Evolutionary conservation across 495 filamentous ascomycete species (phyloP), one percentile per base, ranked within the genome.

Genomic region (Talaromyces thailandensis): DNA sequence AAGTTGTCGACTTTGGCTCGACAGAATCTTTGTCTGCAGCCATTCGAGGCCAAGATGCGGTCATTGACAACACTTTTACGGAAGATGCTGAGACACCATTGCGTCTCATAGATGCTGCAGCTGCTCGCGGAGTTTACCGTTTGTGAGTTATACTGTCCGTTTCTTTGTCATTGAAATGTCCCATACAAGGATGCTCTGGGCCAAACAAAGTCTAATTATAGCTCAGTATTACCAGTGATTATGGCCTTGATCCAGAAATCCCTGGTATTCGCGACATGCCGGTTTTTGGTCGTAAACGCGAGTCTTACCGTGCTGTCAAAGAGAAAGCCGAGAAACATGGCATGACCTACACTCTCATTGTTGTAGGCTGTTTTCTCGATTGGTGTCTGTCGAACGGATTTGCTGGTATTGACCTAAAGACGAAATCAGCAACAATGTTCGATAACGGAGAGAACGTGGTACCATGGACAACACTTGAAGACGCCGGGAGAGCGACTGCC

Each of bases 241-340:
- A 67, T 58, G 70, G 71, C 9, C 65, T 73, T 50, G 71, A 73
- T 53, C 69, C 71, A 48, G 65, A 66, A 24, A 29, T 66, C 24
- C 67, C 67, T 24, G 67, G 64, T 8, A 52, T 69, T 37, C 64
- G 64, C 26, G 61, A 69, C 59, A 45, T 65, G 64, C 63, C 64
- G n/a, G 53, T 67, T 63, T 64, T 66, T 21, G 62, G 28, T 24
- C 63, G 65, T 16, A 69, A 69, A 59, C 64, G 64, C 26, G 63
- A 26, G 16, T 62, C 67, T 23, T 69, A 69, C 35, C 60, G 64
- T 9, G 63, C 67, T 28, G 67, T 69, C 7, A 66, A 69, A 45
- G 61, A 52, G 58, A 57, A 66, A 29, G 67, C 65, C 1, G 63
- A 51, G 45, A 40, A 60, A 9, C 61, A 58, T 18, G 62, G 57